phyloP scores from a whole-genome alignment of 2,329 filamentous ascomycete genomes.

The Aspergillus amoenus region DNA sequence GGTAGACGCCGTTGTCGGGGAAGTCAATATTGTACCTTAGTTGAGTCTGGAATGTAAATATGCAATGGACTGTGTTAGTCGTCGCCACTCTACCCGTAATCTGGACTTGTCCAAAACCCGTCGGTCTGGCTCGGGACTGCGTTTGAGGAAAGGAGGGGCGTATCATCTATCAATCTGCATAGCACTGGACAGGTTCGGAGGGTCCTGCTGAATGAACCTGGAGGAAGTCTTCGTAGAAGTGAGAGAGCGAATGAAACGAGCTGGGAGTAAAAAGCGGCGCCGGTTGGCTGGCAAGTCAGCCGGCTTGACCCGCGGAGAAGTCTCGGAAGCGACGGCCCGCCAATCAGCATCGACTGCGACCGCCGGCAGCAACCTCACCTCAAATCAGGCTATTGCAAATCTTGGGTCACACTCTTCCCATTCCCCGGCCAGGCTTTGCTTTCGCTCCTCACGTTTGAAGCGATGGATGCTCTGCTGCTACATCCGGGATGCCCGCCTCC shows the following conservation, averaged over 20 bases:
- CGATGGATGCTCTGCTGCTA: neutral
- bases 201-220: too few relatives aligned
- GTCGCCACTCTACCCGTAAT: too few relatives aligned
- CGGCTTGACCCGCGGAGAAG: neutral
- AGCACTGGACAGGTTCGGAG: too few relatives aligned
- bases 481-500: neutral
- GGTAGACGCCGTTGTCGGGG: conserved; percentile 4
- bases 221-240: too few relatives aligned
- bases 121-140: too few relatives aligned
- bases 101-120: too few relatives aligned
- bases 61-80: too few relatives aligned
- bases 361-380: neutral
- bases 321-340: neutral
- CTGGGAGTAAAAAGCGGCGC: neutral
- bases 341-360: neutral
- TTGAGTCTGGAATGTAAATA: too few relatives aligned
- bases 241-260: too few relatives aligned
- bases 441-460: neutral
- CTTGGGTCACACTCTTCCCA: neutral
- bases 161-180: too few relatives aligned
- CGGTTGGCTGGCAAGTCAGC: neutral
- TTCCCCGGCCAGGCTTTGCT: neutral
- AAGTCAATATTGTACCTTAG: too few relatives aligned
- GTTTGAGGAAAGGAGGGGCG: too few relatives aligned
- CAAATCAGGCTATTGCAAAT: neutral